Evolutionary conservation across 495 filamentous ascomycete species (phyloP), one percentile per base, ranked within the genome.

Genomic region (Neurospora sp.): DNA sequence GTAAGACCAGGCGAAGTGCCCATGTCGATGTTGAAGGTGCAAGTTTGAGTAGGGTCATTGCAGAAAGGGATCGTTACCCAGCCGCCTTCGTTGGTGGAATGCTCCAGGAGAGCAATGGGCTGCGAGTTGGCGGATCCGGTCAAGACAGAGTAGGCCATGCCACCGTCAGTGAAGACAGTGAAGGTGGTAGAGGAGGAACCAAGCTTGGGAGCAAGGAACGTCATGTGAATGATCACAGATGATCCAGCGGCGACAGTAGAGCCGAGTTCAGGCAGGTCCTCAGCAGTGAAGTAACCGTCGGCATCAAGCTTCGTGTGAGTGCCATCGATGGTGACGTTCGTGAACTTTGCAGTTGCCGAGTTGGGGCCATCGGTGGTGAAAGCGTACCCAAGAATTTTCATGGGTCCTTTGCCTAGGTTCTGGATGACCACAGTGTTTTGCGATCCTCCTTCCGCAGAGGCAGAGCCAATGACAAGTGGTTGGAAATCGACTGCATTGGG

Each of bases 361-460:
- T 69, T 74, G 18, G 75, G 75, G 41, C 78, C 75, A 27, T 78
- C 71, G 35, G 71, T 75, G 22, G 76, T 75, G 68, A 73, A 71
- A 4, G 77, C 77, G 70, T 77, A 85, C 45, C 83, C 83, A 16
- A 79, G 53, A 31, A 85, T 83, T 14, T 45, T 79, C 77, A 85
- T 72, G 35, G 72, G 65, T 1, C 70, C 69, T 39, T 76, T 74
- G 16, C 83, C 83, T 47, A 80, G 39, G 70, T 85, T 85, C 40
- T 77, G 71, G 20, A 85, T 77, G 37, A 80, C 77, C 68, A 83
- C 79, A 41, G 80, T 77, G 42, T 70, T 75, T 20, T 76, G 69
- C 18, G 75, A 74, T n/a, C 78, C 77, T 16, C 73, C 76, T 9
- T 73, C 72, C 0, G 79, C 76, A 22, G 74, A 69, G 9, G 73